Percentiles rank a stretch among this genome's conserved stretches.
Conservation (phyloP, 306 rosid genomes). For the Acmispon strigosus region DNA sequence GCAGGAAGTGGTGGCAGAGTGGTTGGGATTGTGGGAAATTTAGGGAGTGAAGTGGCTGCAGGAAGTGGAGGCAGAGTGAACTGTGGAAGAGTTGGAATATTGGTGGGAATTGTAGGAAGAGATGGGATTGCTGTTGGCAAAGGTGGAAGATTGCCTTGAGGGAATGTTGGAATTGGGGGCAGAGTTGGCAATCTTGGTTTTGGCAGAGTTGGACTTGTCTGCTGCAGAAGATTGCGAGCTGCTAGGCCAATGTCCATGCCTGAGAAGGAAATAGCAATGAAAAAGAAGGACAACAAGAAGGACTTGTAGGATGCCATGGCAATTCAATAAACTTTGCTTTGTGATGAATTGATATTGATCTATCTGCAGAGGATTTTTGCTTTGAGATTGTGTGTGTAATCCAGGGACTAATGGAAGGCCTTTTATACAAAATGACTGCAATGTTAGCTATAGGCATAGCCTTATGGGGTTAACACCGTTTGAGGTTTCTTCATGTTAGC, state of each 20-base stretch:
- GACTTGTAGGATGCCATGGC: conserved; percentile 16
- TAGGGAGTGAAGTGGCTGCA: conserved; percentile 6
- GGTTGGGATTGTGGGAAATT: conserved; percentile 3
- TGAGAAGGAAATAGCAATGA: conserved; percentile 20
- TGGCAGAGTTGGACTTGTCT: background rate
- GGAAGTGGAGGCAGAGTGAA: conserved; percentile 6
- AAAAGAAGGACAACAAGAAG: conserved; percentile 1
- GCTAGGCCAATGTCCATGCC: conserved; percentile 1
- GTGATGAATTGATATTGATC: background rate
- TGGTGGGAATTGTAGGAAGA: conserved; percentile 7
- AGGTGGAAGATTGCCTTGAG: conserved; percentile 13
- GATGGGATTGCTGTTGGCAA: conserved; percentile 12
- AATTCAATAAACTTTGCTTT: too few species aligned
- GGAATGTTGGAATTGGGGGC: conserved; percentile 18
- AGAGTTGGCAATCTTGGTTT: conserved; percentile 14
- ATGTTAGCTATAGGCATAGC: too few species aligned
- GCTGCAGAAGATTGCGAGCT: conserved; percentile 19
- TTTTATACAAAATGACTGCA: background rate
- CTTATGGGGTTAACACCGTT: too few species aligned
- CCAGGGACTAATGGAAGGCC: background rate
- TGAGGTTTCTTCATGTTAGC: too few species aligned
- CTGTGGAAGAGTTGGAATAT: conserved; percentile 11
- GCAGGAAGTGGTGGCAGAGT: conserved; percentile 22
- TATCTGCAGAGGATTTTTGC: background rate
- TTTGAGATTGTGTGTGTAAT: conserved; percentile 10